These are phyloP conservation scores for Basidiobolus meristosporus DNA, from an alignment of 371 early-diverging fungal genomes.

Conservation along the genomic window DNA sequence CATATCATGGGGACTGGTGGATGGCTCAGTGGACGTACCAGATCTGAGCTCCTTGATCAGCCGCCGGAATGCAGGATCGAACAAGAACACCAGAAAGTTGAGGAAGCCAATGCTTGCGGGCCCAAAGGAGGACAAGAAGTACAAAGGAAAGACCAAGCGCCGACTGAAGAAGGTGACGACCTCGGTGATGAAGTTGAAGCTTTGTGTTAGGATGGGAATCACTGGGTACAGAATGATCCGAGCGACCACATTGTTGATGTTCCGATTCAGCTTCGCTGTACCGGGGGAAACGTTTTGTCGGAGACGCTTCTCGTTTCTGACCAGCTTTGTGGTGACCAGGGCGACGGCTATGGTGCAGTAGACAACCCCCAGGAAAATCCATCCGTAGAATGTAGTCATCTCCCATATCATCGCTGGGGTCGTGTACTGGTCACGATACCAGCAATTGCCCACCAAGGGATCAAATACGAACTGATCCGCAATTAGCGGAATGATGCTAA, in stretches of 20 bases:
- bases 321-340: neutral
- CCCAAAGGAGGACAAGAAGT: neutral
- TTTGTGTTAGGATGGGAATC: neutral
- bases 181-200: neutral
- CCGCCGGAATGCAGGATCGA: slow-evolving; percentile 1
- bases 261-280: neutral
- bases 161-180: neutral
- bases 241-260: neutral
- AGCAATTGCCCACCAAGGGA: neutral
- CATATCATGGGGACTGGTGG: too few relatives aligned
- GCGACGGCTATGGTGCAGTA: neutral
- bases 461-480: neutral
- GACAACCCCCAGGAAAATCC: neutral
- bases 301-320: too few relatives aligned
- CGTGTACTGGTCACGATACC: neutral
- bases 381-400: neutral
- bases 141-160: neutral
- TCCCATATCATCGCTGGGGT: neutral
- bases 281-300: too few relatives aligned
- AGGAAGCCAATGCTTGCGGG: neutral
- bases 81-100: neutral
- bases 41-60: too few relatives aligned
- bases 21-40: too few relatives aligned
- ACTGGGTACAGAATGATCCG: neutral
- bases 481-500: neutral